These are phyloP conservation scores for Paramecium tetraurelia DNA, from an alignment of 73 alveolate species.

Conservation along the genomic window DNA sequence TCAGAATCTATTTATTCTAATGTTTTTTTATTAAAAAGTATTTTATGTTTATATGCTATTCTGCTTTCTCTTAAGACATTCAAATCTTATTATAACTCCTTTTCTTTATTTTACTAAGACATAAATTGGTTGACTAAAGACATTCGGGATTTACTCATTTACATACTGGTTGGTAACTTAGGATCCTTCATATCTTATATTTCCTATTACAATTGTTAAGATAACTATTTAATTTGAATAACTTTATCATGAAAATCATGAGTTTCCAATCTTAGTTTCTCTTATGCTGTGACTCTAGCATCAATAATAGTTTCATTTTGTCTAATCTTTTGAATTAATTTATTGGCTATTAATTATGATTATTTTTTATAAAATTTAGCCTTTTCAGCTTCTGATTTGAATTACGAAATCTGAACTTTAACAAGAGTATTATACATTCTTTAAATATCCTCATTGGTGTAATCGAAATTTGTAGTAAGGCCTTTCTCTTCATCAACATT, in stretches of 20 bases:
- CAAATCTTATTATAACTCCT: background rate
- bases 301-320: background rate
- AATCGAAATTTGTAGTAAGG: background rate
- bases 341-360: background rate
- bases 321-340: background rate
- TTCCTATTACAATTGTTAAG: background rate
- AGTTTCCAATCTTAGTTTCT: background rate
- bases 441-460: background rate
- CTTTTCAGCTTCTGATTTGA: conserved; percentile 36
- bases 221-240: background rate
- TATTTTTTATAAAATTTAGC: conserved; percentile 35
- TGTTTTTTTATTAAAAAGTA: conserved; percentile 2
- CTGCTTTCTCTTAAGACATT: background rate
- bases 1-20: conserved; percentile 19
- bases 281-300: background rate
- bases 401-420: background rate
- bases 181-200: background rate
- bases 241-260: background rate
- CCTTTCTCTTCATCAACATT: background rate
- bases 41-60: conserved; percentile 3
- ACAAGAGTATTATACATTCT: background rate
- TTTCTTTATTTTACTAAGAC: background rate
- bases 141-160: background rate
- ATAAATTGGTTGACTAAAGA: conserved; percentile 5
- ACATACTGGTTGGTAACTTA: background rate